Evolutionary conservation across 1,139 yeast species (phyloP).

Genomic region (Kazachstania sp.): DNA sequence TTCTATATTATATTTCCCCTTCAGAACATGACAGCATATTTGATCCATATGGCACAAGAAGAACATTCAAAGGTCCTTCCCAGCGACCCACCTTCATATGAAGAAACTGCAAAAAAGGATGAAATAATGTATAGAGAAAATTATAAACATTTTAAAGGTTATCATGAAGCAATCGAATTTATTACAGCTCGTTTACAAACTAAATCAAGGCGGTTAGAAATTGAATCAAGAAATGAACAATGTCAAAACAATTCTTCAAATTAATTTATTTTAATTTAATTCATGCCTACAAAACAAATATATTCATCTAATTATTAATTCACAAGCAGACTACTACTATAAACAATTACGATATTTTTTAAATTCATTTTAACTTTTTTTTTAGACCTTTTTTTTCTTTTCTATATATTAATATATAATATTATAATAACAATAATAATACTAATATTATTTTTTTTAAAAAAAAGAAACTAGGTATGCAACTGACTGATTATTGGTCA

Average conservation of each 20-base stretch:
- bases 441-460: background rate
- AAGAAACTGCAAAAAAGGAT: slow-evolving; percentile 16
- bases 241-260: too few relatives aligned
- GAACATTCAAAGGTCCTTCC: slow-evolving; percentile 7
- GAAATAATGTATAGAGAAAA: slow-evolving; percentile 1
- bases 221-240: background rate
- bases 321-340: background rate
- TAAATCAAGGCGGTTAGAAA: background rate
- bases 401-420: too few relatives aligned
- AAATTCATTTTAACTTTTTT: too few relatives aligned
- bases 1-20: background rate
- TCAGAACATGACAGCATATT: background rate
- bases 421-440: background rate
- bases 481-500: background rate
- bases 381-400: too few relatives aligned
- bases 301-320: background rate
- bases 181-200: slow-evolving; percentile 2
- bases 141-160: background rate
- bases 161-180: background rate
- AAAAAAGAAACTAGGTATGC: background rate
- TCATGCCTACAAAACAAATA: too few relatives aligned
- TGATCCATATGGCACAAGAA: background rate
- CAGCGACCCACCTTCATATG: slow-evolving; percentile 21
- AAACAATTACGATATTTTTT: too few relatives aligned
- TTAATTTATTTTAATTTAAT: too few relatives aligned